phyloP scores from a whole-genome alignment of 169 alveolate species.

The Plasmodium malariae region DNA sequence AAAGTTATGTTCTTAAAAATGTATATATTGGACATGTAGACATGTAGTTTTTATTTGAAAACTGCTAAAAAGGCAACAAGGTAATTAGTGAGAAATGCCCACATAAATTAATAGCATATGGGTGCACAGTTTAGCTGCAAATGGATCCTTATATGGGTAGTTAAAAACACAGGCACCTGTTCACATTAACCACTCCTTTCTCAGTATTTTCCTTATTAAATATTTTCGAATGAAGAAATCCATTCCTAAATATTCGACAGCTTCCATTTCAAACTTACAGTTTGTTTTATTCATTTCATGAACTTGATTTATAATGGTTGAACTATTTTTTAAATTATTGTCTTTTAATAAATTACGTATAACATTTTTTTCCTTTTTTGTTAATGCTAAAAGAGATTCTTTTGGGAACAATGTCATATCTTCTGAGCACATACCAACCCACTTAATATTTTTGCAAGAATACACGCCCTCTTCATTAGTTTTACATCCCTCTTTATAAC shows the following conservation, averaged over 20 bases:
- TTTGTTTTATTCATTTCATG: constrained; percentile 38
- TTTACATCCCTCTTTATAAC: constrained; percentile 51
- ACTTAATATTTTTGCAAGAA: constrained; percentile 54
- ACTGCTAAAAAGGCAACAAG: no score
- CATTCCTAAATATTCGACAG: constrained; percentile 71
- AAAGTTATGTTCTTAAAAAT: no score
- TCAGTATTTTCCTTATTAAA: constrained; percentile 27
- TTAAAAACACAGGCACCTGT: background rate
- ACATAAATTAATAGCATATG: no score
- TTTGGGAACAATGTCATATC: constrained; percentile 61
- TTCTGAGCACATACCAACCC: constrained; percentile 76
- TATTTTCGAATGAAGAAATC: constrained; percentile 44
- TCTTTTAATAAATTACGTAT: constrained; percentile 53
- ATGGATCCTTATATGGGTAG: no score
- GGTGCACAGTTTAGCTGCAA: no score
- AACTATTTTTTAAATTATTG: constrained; percentile 29
- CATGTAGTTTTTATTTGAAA: no score
- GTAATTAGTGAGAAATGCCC: no score
- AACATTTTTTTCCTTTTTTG: constrained; percentile 64
- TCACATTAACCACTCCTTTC: constrained; percentile 39
- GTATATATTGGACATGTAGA: no score
- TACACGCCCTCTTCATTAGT: constrained; percentile 16
- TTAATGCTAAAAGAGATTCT: constrained; percentile 49
- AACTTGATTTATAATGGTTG: constrained; percentile 20
- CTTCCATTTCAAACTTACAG: constrained; percentile 78